Percentiles rank a stretch among this genome's conserved stretches.
Conservation (phyloP, 306 rosid genomes). For the Cicer arietinum region DNA sequence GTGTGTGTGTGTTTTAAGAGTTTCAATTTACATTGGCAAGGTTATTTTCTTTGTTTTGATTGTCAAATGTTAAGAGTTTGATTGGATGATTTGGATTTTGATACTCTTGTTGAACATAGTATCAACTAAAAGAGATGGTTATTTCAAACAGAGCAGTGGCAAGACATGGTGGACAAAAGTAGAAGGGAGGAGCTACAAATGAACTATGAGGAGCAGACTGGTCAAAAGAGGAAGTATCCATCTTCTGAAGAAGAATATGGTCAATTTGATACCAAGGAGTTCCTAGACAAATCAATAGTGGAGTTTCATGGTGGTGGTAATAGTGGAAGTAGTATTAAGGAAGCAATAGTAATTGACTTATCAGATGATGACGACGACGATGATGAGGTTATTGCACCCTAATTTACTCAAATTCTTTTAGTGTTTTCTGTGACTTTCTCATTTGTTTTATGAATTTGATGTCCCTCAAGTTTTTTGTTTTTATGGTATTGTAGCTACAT, state of each 20-base stretch:
- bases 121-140: neutral
- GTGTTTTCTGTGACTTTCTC: conserved; percentile 30
- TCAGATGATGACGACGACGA: conserved; percentile 51
- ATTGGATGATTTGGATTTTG: conserved; percentile 43
- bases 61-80: conserved; percentile 29
- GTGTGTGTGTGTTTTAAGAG: conserved; percentile 18
- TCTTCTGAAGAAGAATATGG: conserved; percentile 65
- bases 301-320: conserved; percentile 64
- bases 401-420: conserved; percentile 48
- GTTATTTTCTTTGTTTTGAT: conserved; percentile 6
- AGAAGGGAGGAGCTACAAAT: conserved; percentile 55
- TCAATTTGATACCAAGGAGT: conserved; percentile 66
- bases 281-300: conserved; percentile 61
- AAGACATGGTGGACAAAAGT: conserved; percentile 56
- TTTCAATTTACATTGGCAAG: conserved; percentile 34
- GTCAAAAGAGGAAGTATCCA: conserved; percentile 80
- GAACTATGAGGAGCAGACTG: conserved; percentile 55
- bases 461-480: conserved; percentile 5
- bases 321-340: conserved; percentile 49
- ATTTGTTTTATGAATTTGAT: conserved; percentile 29
- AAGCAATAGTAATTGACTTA: conserved; percentile 56
- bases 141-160: conserved; percentile 64
- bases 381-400: conserved; percentile 40
- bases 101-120: conserved; percentile 48
- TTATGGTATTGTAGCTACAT: conserved; percentile 9